A percentile compares a stretch with the other conserved stretches of the same genome.
phyloP scores from a whole-genome alignment of 78 protist genomes.

The Dictyostelium brefeldianum region DNA sequence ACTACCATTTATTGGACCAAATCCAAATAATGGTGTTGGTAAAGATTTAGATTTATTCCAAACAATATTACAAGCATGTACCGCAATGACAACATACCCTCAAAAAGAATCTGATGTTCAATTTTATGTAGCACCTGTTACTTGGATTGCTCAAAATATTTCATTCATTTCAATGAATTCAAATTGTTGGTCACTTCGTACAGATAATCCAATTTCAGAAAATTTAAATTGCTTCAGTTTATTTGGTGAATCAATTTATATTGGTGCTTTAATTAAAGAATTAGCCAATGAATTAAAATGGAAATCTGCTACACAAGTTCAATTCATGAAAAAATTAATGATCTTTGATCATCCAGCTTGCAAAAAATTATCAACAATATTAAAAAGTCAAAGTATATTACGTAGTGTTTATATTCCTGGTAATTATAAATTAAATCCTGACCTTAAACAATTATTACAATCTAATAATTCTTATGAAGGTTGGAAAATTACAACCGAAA shows the following conservation, averaged over 20 bases:
- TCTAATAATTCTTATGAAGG: constrained; percentile 6
- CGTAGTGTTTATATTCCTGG: too few species aligned
- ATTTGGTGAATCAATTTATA: too few species aligned
- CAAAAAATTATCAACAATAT: too few species aligned
- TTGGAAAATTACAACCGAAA: background rate
- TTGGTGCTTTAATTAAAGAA: too few species aligned
- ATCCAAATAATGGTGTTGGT: background rate
- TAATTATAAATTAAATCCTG: too few species aligned
- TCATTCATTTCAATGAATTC: too few species aligned
- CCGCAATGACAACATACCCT: background rate
- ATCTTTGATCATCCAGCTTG: too few species aligned
- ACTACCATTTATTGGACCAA: constrained; percentile 5
- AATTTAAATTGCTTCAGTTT: background rate
- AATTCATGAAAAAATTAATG: too few species aligned
- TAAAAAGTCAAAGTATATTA: too few species aligned
- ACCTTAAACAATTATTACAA: background rate
- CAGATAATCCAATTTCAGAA: background rate
- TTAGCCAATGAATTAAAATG: too few species aligned
- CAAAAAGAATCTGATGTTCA: background rate
- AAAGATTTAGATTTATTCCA: background rate
- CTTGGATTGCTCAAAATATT: constrained; percentile 3
- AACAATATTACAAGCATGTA: background rate
- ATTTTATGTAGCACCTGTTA: background rate
- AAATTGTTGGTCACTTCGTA: background rate
- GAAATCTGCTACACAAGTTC: too few species aligned